Conservation (phyloP, 306 rosid species). For the Cajanus cajan region DNA sequence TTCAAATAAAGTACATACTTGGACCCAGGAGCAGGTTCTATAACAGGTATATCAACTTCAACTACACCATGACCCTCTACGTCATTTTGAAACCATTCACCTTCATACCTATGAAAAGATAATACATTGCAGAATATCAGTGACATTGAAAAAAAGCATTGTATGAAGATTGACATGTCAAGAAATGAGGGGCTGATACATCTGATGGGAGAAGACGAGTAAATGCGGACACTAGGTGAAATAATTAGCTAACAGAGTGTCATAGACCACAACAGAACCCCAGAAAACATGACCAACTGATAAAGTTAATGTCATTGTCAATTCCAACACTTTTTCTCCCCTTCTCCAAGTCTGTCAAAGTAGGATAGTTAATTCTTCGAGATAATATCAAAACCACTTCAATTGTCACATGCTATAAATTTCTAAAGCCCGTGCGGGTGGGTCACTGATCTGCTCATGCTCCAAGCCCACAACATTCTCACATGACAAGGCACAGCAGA, state of each 20-base stretch:
- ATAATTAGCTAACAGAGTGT: not conserved
- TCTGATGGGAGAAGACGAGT: not conserved
- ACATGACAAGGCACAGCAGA: not conserved
- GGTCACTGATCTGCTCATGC: not conserved
- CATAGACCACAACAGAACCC: not conserved
- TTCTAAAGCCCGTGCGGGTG: not conserved
- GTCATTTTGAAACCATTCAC: constrained; percentile 91
- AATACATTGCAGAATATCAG: constrained; percentile 19
- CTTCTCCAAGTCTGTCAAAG: not conserved
- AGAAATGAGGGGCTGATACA: constrained; percentile 13
- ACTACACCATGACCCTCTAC: constrained; percentile 93
- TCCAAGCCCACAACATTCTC: not conserved
- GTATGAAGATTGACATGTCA: not conserved
- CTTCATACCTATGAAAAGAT: constrained; percentile 74
- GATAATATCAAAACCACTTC: not conserved
- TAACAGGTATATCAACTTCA: constrained; percentile 90
- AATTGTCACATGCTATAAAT: not conserved
- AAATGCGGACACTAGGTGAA: not conserved
- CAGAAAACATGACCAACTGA: not conserved
- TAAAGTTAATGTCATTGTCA: not conserved
- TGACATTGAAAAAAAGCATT: constrained; percentile 8
- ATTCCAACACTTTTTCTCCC: not conserved
- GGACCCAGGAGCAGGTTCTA: constrained; percentile 93
- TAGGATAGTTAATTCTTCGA: not conserved
- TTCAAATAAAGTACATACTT: constrained; percentile 48